phyloP scores from a whole-genome alignment of 139 green algal genomes.

The Auxenochlorella protothecoides region DNA sequence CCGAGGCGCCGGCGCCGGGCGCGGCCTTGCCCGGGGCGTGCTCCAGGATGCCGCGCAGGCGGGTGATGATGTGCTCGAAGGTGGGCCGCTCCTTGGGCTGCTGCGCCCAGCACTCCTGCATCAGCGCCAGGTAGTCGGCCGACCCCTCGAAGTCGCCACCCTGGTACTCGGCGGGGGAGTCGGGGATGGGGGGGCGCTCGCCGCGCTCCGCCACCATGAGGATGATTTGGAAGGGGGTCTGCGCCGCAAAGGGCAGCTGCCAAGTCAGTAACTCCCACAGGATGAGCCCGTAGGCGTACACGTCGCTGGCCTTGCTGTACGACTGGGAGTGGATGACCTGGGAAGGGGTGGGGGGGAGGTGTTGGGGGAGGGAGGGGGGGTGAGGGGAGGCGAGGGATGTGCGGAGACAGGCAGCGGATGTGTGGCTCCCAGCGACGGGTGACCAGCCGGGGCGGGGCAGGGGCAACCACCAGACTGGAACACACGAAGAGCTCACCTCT shows the following conservation, averaged over 20 bases:
- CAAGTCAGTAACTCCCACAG: conserved; percentile 69
- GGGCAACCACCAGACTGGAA: too few species aligned
- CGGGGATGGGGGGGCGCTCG: conserved; percentile 6
- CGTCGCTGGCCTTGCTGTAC: conserved; percentile 30
- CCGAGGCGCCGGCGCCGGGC: too few species aligned
- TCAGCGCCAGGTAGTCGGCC: conserved; percentile 22
- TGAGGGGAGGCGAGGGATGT: too few species aligned
- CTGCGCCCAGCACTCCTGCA: conserved; percentile 28
- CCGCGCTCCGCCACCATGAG: conserved; percentile 11
- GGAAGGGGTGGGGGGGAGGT: too few species aligned
- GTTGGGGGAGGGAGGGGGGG: too few species aligned
- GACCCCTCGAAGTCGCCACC: conserved; percentile 15
- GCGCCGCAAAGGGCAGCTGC: conserved; percentile 58
- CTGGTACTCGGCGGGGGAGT: not conserved
- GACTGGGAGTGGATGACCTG: conserved; percentile 16
- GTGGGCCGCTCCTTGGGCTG: conserved; percentile 45
- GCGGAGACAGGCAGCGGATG: too few species aligned
- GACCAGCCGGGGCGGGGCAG: too few species aligned
- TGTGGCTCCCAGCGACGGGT: too few species aligned
- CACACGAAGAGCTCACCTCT: conserved; percentile 9
- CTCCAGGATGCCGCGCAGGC: conserved; percentile 21
- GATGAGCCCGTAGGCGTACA: conserved; percentile 34
- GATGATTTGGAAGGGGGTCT: conserved; percentile 35
- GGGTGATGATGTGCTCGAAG: conserved; percentile 37
- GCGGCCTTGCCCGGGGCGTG: too few species aligned